A percentile compares a stretch with the other conserved stretches of the same genome.
phyloP scores from a whole-genome alignment of 2,329 filamentous ascomycete species.

The Penicillium sp. region DNA sequence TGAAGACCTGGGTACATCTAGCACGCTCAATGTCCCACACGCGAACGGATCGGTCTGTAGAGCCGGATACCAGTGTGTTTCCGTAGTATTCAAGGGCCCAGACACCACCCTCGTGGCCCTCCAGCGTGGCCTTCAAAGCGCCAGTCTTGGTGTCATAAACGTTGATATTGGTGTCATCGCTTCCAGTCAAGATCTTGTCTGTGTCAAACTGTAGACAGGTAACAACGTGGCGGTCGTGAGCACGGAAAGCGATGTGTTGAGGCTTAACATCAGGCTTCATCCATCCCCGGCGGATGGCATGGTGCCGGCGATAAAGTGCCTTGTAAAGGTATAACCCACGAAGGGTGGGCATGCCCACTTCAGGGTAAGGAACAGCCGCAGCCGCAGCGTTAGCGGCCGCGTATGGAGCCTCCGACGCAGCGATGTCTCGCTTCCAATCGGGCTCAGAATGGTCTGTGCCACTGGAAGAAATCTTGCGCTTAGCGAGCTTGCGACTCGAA shows the following conservation, averaged over 20 bases:
- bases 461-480: slow-evolving; percentile 55
- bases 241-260: slow-evolving; percentile 91
- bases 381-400: slow-evolving; percentile 83
- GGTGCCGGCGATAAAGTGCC: slow-evolving; percentile 88
- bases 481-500: slow-evolving; percentile 57
- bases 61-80: slow-evolving; percentile 92
- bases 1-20: slow-evolving; percentile 90
- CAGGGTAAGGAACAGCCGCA: slow-evolving; percentile 76
- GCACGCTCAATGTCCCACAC: slow-evolving; percentile 98
- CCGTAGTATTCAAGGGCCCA: slow-evolving; percentile 97
- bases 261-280: slow-evolving; percentile 81
- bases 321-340: slow-evolving; percentile 91
- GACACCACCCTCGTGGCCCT: slow-evolving; percentile 94
- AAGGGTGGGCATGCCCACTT: slow-evolving; percentile 75
- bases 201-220: slow-evolving; percentile 97
- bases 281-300: slow-evolving; percentile 90
- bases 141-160: slow-evolving; percentile 98
- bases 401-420: slow-evolving; percentile 75
- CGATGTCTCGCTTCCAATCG: slow-evolving; percentile 50
- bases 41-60: slow-evolving; percentile 95
- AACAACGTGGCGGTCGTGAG: slow-evolving; percentile 93
- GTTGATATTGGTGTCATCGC: slow-evolving; percentile 95
- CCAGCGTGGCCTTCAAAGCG: slow-evolving; percentile 76
- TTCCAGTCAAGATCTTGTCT: slow-evolving; percentile 96
- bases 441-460: slow-evolving; percentile 45